Percentiles rank a stretch among this genome's conserved stretches.
Conservation (phyloP, 129 eudicot species). For the Sambucus nigra region DNA sequence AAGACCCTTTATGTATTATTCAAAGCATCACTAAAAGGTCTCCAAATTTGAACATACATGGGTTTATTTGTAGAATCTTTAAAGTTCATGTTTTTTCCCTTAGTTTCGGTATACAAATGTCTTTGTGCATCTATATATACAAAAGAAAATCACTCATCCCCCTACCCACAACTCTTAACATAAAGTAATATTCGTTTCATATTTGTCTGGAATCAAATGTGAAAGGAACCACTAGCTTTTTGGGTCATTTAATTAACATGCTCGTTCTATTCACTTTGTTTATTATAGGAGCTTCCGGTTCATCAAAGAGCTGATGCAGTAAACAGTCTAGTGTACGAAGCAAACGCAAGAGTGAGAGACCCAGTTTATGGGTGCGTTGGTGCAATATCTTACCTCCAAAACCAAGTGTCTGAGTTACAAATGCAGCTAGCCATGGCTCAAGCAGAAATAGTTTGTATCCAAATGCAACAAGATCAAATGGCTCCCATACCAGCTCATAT, state of each 20-base stretch:
- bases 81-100: no score
- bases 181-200: no score
- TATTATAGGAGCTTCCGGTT: constrained; percentile 55
- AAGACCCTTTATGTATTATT: no score
- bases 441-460: constrained; percentile 76
- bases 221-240: no score
- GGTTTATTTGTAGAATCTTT: no score
- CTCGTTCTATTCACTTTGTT: neutral
- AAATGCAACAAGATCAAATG: constrained; percentile 45
- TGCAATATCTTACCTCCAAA: constrained; percentile 60
- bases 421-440: constrained; percentile 89
- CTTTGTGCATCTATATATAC: no score
- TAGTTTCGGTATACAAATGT: no score
- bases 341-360: constrained; percentile 65
- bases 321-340: constrained; percentile 84
- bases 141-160: no score
- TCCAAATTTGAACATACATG: no score
- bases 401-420: constrained; percentile 70
- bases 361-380: constrained; percentile 92
- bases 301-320: constrained; percentile 76
- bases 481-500: constrained; percentile 3
- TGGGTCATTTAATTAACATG: neutral
- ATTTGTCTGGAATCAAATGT: no score
- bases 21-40: no score
- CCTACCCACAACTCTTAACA: no score